Percentiles rank a stretch among this genome's conserved stretches.
These are phyloP conservation scores for Echria macrotheca DNA, from an alignment of 495 filamentous ascomycete species.

Conservation along the genomic window DNA sequence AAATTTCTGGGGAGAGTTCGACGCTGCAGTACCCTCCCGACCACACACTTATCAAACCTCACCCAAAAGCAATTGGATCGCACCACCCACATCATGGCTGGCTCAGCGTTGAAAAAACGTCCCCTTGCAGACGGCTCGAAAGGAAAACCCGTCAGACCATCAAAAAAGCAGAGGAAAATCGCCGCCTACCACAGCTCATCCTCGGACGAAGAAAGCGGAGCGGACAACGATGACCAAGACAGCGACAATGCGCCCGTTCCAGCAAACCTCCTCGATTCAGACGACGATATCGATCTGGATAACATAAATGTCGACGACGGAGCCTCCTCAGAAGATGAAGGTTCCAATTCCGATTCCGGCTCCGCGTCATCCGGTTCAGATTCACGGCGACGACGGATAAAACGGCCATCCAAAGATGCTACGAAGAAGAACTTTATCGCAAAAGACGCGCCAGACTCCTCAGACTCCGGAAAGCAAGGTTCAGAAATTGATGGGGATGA, in stretches of 20 bases:
- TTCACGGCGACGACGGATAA: slow-evolving; percentile 3
- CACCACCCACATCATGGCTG: slow-evolving; percentile 25
- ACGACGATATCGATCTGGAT: slow-evolving; percentile 53
- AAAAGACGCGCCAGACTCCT: slow-evolving; percentile 32
- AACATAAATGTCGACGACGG: slow-evolving; percentile 42
- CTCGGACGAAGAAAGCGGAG: no score
- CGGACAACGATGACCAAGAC: slow-evolving; percentile 30
- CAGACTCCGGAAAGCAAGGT: not conserved
- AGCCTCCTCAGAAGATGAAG: slow-evolving; percentile 25
- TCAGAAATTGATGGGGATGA: slow-evolving; percentile 27
- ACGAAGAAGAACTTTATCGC: slow-evolving; percentile 18
- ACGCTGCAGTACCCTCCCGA: not conserved
- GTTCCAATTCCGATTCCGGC: slow-evolving; percentile 35
- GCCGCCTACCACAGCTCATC: slow-evolving; percentile 70
- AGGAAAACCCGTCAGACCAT: slow-evolving; percentile 47
- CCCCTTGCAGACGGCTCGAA: slow-evolving; percentile 47
- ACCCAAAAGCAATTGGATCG: slow-evolving; percentile 6
- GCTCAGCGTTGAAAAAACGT: slow-evolving; percentile 26
- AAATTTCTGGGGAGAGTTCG: slow-evolving; percentile 27
- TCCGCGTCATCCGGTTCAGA: slow-evolving; percentile 38
- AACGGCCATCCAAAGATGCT: slow-evolving; percentile 15
- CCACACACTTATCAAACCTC: no score
- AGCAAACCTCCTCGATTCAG: slow-evolving; percentile 63
- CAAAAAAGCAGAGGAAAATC: slow-evolving; percentile 69
- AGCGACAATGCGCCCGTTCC: slow-evolving; percentile 53